phyloP scores from a whole-genome alignment of 2,329 filamentous ascomycete species.

The Dryadomyces quercivorus region DNA sequence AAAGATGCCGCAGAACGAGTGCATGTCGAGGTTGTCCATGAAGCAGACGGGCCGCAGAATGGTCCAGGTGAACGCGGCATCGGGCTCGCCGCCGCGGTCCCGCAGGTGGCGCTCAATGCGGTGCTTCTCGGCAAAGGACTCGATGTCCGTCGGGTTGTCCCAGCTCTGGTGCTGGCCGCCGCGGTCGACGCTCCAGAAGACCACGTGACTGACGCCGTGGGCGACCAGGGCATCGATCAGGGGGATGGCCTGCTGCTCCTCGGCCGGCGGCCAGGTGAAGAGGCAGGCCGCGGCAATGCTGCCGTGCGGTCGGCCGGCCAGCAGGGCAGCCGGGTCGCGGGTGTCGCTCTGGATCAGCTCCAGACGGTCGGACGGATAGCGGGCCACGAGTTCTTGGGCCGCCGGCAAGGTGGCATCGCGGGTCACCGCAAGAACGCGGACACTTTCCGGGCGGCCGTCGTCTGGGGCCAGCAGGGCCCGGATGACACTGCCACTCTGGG shows the following conservation, averaged over 20 bases:
- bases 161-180: constrained; percentile 18
- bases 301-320: constrained; percentile 17
- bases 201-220: constrained; percentile 19
- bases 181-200: constrained; percentile 19
- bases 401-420: constrained; percentile 14
- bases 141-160: constrained; percentile 16
- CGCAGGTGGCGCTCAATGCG: constrained; percentile 46
- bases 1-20: constrained; percentile 19
- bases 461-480: constrained; percentile 6
- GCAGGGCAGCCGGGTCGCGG: constrained; percentile 19
- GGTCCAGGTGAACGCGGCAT: constrained; percentile 19
- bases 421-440: constrained; percentile 15
- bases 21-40: constrained; percentile 27
- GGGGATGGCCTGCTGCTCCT: constrained; percentile 22
- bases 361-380: constrained; percentile 15
- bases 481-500: constrained; percentile 10
- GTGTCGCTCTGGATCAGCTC: constrained; percentile 23
- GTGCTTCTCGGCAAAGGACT: constrained; percentile 32
- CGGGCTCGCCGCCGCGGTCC: constrained; percentile 14
- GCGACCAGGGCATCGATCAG: constrained; percentile 23
- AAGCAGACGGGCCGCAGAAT: constrained; percentile 27
- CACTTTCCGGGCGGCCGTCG: not conserved
- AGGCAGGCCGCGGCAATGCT: constrained; percentile 21
- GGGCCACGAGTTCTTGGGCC: constrained; percentile 24
- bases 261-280: constrained; percentile 20